These are phyloP conservation scores for Scheffersomyces insectosa DNA, from an alignment of 1,139 yeast genomes.

Conservation along the genomic window DNA sequence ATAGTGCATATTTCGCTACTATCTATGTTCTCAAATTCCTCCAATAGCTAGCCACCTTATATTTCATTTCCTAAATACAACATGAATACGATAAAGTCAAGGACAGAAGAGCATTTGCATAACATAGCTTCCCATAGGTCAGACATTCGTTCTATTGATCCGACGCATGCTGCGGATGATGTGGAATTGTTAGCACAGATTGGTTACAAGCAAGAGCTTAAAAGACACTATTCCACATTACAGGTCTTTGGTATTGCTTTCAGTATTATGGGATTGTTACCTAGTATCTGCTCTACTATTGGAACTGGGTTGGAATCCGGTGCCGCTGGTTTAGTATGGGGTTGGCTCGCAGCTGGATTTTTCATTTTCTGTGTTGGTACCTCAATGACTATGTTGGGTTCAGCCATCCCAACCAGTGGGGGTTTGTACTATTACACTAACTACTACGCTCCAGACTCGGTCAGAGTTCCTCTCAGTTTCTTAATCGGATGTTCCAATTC, in stretches of 20 bases:
- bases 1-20: too few species aligned
- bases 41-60: too few species aligned
- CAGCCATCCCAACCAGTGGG: slow-evolving; percentile 73
- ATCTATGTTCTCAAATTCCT: too few species aligned
- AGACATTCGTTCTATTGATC: slow-evolving; percentile 18
- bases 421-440: slow-evolving; percentile 48
- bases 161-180: slow-evolving; percentile 33
- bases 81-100: slow-evolving; percentile 1
- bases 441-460: slow-evolving; percentile 33
- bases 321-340: slow-evolving; percentile 65
- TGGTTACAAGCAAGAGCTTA: slow-evolving; percentile 54
- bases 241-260: slow-evolving; percentile 57
- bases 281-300: slow-evolving; percentile 44
- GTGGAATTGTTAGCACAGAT: slow-evolving; percentile 52
- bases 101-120: slow-evolving; percentile 6
- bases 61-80: neutral
- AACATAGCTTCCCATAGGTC: slow-evolving; percentile 8
- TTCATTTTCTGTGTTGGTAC: slow-evolving; percentile 60
- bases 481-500: slow-evolving; percentile 38
- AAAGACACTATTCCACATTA: slow-evolving; percentile 46
- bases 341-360: slow-evolving; percentile 64
- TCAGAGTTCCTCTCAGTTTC: slow-evolving; percentile 37
- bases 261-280: slow-evolving; percentile 54
- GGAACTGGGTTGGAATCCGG: slow-evolving; percentile 48
- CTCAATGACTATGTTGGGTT: slow-evolving; percentile 66